Evolutionary conservation across 495 filamentous ascomycete genomes (phyloP), one percentile per base, ranked within the genome.

Genomic region (Tetracladium setigerum): DNA sequence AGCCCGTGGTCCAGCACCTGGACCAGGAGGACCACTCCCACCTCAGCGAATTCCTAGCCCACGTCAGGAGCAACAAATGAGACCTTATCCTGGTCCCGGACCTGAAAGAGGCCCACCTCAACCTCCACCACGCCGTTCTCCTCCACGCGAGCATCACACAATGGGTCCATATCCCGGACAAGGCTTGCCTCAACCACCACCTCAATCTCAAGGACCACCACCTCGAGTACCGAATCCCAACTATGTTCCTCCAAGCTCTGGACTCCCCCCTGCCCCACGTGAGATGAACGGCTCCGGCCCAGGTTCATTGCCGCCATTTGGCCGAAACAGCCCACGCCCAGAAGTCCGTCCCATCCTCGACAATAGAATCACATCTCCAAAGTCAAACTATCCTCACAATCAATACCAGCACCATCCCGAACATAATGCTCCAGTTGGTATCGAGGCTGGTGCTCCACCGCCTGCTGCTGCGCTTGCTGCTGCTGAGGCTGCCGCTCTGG

Each of bases 291-390:
- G 60, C 30, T 47, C 65, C 30, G 61, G 63, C 11, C 53, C 61
- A 14, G 60, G 53, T 27, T 61, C 61, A 17, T 44, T 77, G 44
- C 74, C 78, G 44, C 71, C 78, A 14, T 83, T 81, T 59, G 75
- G 74, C 40, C 61, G 65, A 46, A 81, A 79, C 53, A 92, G 84
- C 57, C 90, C 90, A 33, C 79, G 84, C 19, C 78, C 84, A 30
- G 91, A 96, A 44, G 83, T 90, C 42, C 81, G 88, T 38, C 87
- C 89, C 0, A 80, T 95, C 57, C 78, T 89, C 53, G 91, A 96
- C 47, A 84, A 86, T 56, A 80, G 86, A 24, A 83, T 86, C 53
- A 80, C 88, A 13, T 95, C 92, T 10, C 87, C 90, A 19, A 86
- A 84, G 49, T 81, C 84, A 41, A 78, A 74, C 31, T 95, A 94